Evolutionary conservation across 2,329 filamentous ascomycete species (phyloP).

Genomic region (Nemania diffusa): DNA sequence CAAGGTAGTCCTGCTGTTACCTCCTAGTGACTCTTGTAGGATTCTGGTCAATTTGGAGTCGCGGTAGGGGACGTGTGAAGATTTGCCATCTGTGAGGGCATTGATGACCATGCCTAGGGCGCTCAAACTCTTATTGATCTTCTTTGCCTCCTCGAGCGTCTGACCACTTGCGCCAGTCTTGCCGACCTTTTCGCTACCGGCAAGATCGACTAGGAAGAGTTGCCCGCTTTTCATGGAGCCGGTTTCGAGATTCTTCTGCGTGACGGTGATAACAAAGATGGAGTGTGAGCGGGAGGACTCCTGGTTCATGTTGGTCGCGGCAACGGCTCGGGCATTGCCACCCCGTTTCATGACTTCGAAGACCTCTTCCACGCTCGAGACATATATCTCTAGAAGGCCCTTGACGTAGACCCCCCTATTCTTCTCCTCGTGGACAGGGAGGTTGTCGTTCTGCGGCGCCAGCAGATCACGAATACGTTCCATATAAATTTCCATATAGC

Average conservation of each 20-base stretch:
- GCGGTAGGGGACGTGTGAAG: constrained; percentile 93
- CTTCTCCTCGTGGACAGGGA: constrained; percentile 98
- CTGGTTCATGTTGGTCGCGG: constrained; percentile 98
- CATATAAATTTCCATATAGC: constrained; percentile 99
- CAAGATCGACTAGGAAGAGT: constrained; percentile 96
- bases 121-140: constrained; percentile 99
- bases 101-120: constrained; percentile 99
- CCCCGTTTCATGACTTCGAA: constrained; percentile 97
- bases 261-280: constrained; percentile 96
- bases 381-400: constrained; percentile 92
- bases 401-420: constrained; percentile 96
- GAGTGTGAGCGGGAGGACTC: constrained; percentile 98
- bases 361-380: constrained; percentile 93
- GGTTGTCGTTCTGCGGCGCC: constrained; percentile 91
- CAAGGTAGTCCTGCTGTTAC: constrained; percentile 96
- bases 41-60: constrained; percentile 98
- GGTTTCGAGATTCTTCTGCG: constrained; percentile 97
- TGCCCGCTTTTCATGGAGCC: constrained; percentile 96
- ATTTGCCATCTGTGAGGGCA: constrained; percentile 95
- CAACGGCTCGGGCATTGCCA: constrained; percentile 88
- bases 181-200: constrained; percentile 97
- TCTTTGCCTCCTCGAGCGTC: constrained; percentile 97
- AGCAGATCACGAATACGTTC: constrained; percentile 95
- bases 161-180: constrained; percentile 98
- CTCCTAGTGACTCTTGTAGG: constrained; percentile 94